Evolutionary conservation across 352 stramenopile species (phyloP).

Genomic region (Globisporangium viniferum): DNA sequence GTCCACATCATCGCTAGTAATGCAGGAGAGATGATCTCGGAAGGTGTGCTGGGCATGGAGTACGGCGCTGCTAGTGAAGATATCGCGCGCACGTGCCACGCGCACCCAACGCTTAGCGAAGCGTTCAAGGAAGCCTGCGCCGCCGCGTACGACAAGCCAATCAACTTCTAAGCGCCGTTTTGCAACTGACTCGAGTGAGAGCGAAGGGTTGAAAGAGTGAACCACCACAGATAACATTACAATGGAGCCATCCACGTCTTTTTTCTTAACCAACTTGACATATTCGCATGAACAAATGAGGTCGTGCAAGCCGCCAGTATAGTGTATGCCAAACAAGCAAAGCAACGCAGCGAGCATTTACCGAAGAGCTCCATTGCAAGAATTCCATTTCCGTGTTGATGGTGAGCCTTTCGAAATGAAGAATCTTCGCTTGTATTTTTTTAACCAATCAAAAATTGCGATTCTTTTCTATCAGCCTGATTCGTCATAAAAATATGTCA

Average conservation of each 20-base stretch:
- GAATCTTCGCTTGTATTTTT: not conserved
- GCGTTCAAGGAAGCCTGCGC: slow-evolving; percentile 99
- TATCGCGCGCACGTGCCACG: slow-evolving; percentile 98
- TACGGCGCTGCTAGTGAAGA: slow-evolving; percentile 98
- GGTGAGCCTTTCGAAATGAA: not conserved
- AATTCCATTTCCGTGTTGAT: not conserved
- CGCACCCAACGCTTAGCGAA: slow-evolving; percentile 97
- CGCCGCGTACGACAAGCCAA: slow-evolving; percentile 97
- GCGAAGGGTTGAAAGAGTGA: not conserved
- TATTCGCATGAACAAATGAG: too few relatives aligned
- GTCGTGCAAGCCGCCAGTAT: too few relatives aligned
- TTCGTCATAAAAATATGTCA: not conserved
- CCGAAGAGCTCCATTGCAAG: not conserved
- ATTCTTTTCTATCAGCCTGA: not conserved
- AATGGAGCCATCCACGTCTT: not conserved
- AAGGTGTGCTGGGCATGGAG: slow-evolving; percentile 98
- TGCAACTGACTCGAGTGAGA: not conserved
- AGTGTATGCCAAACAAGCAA: too few relatives aligned
- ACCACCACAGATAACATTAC: not conserved
- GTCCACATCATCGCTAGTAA: slow-evolving; percentile 99
- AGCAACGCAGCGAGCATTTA: not conserved
- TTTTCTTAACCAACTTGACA: not conserved
- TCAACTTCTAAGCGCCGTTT: slow-evolving; percentile 96
- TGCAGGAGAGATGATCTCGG: slow-evolving; percentile 99
- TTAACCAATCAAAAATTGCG: not conserved